Evolutionary conservation across 2,329 filamentous ascomycete genomes (phyloP), one percentile per base, ranked within the genome.

Genomic region (Davidsoniella neocaledoniae): DNA sequence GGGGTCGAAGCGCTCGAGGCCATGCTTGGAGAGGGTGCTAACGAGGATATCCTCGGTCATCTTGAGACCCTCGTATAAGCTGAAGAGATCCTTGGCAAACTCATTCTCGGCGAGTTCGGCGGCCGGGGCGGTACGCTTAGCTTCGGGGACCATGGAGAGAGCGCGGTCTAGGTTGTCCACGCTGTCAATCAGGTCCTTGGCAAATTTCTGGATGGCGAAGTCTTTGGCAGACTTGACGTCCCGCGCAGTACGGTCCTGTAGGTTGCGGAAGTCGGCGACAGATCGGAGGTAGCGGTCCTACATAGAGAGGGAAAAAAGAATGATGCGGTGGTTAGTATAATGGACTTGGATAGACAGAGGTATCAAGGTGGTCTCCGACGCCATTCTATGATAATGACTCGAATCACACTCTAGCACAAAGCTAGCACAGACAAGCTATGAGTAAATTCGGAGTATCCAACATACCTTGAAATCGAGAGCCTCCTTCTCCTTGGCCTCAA

Each of bases 101-200:
- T 74, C 73, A 43, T 64, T 58, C 17, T 69, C 63, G 19, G 70
- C 70, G 55, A 93, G 73, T 26, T 29, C 37, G 2, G 38, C 10
- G 16, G 47, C 25, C 5, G 51, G 48, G 8, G n/a, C 51, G 0
- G 36, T 10, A 7, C 48, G 51, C 67, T 85, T 86, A 39, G 86
- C 81, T 53, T 74, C 63, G 17, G 86, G 79, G 10, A 94, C 88
- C 60, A 81, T 86, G 55, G 71, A 66, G 41, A 98, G 77, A 41
- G 91, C 91, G 57, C 88, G 88, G 68, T 98, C 91, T 56, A 98
- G 80, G 74, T 96, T 98, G 69, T 98, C 91, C 61, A 98, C 81
- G 61, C 79, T 86, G 64, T 98, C 91, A 58, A 96, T 78, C 43
- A 98, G 80, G 67, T 98, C 91, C 66, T 86, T 83, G 61, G 90